phyloP scores from a whole-genome alignment of 805 yeast species.

The Saccharomycopsis javanensis region DNA sequence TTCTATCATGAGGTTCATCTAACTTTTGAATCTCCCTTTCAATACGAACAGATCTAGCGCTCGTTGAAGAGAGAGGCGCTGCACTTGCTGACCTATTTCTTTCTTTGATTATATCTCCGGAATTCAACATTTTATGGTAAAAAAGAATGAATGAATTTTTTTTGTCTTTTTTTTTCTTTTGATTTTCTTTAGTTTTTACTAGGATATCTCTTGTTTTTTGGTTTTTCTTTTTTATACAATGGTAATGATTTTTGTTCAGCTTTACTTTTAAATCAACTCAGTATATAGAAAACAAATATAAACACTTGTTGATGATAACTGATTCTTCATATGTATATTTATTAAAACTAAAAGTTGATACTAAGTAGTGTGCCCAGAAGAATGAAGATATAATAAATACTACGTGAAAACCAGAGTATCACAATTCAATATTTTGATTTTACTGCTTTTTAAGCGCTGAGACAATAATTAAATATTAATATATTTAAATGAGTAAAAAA shows the following conservation, averaged over 20 bases:
- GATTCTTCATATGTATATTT: no score
- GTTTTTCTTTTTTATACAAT: no score
- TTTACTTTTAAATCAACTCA: no score
- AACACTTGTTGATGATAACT: no score
- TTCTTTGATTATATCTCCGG: constrained; percentile 6
- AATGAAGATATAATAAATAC: no score
- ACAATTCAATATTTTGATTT: background rate
- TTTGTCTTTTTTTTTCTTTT: background rate
- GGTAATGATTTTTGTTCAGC: no score
- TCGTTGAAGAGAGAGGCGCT: background rate
- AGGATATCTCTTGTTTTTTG: background rate
- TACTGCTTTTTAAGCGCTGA: background rate
- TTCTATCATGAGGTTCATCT: background rate
- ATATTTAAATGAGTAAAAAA: no score
- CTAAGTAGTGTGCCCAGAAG: no score
- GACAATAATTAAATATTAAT: background rate
- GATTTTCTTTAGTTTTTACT: background rate
- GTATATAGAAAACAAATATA: no score
- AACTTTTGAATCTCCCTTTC: background rate
- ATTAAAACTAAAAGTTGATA: no score
- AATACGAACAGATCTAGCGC: background rate
- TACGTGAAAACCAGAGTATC: no score
- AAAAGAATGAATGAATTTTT: no score
- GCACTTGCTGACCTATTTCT: constrained; percentile 3
- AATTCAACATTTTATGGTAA: background rate